Percentiles rank a stretch among this genome's conserved stretches.
phyloP scores from a whole-genome alignment of 1,139 yeast species.

The Lodderomyces elongisporus region DNA sequence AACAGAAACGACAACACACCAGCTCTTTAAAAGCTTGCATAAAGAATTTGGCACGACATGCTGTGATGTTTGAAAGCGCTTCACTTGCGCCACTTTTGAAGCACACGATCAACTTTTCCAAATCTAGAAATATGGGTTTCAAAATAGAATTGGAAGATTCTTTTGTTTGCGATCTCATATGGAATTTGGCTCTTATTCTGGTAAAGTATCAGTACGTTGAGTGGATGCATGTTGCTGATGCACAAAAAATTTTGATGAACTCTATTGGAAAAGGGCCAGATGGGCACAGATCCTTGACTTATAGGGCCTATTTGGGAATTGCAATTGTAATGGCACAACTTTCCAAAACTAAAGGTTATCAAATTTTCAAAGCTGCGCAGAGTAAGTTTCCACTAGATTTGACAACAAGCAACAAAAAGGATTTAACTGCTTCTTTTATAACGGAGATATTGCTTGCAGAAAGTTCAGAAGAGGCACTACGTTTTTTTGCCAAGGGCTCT shows the following conservation, averaged over 20 bases:
- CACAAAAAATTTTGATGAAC: conserved; percentile 29
- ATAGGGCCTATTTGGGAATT: conserved; percentile 30
- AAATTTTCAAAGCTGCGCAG: conserved; percentile 27
- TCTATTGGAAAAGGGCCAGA: conserved; percentile 3
- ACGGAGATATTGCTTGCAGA: conserved; percentile 24
- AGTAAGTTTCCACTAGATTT: conserved; percentile 15
- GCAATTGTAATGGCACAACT: conserved; percentile 26
- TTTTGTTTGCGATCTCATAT: conserved; percentile 21
- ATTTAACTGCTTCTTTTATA: conserved; percentile 21
- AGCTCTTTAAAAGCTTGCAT: conserved; percentile 19
- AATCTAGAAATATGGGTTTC: conserved; percentile 12
- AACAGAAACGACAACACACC: conserved; percentile 15
- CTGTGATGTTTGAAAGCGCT: conserved; percentile 21
- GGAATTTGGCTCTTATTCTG: conserved; percentile 19
- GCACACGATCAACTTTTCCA: conserved; percentile 14
- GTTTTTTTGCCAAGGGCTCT: conserved; percentile 27
- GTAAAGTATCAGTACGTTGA: conserved; percentile 7
- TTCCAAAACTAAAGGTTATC: conserved; percentile 23
- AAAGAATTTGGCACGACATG: conserved; percentile 24
- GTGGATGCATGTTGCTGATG: conserved; percentile 6
- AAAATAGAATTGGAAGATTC: conserved; percentile 12
- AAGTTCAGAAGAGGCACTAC: conserved; percentile 31
- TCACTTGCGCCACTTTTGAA: conserved; percentile 17
- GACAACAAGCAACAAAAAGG: conserved; percentile 12
- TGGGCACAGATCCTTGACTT: background rate